Percentiles rank a stretch among this genome's conserved stretches.
phyloP scores from a whole-genome alignment of 257 asterid species.

The Nicotiana paniculata region DNA sequence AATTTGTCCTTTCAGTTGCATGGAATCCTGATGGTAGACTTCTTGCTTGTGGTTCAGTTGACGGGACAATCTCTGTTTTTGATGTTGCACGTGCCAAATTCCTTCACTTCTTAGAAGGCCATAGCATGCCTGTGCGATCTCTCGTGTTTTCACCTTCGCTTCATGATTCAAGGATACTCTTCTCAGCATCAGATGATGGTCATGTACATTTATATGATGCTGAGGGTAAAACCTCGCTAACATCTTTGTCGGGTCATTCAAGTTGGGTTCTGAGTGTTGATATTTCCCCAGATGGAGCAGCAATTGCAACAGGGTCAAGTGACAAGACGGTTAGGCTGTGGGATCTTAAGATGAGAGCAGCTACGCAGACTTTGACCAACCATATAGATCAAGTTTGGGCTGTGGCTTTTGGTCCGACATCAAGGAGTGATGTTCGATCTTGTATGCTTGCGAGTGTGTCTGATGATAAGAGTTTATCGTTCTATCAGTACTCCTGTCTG shows the following conservation, averaged over 20 bases:
- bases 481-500: constrained; percentile 59
- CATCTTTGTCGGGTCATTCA: constrained; percentile 79
- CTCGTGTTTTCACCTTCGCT: constrained; percentile 82
- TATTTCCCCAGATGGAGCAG: constrained; percentile 81
- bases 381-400: constrained; percentile 95
- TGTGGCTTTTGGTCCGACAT: constrained; percentile 80
- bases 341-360: constrained; percentile 96
- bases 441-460: constrained; percentile 90
- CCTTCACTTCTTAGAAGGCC: constrained; percentile 91
- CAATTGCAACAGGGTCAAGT: constrained; percentile 86
- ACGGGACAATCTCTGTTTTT: constrained; percentile 86
- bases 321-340: constrained; percentile 78
- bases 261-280: constrained; percentile 94
- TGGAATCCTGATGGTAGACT: constrained; percentile 88
- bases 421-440: constrained; percentile 45
- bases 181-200: constrained; percentile 90
- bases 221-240: constrained; percentile 61
- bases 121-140: constrained; percentile 83
- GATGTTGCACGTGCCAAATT: constrained; percentile 76
- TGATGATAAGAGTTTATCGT: constrained; percentile 76
- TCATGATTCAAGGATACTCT: constrained; percentile 72
- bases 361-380: constrained; percentile 71
- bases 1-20: constrained; percentile 89
- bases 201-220: constrained; percentile 85
- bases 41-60: constrained; percentile 85